Conservation (phyloP, 768 basidiomycete genomes). For the Leucosporidium scottii region DNA sequence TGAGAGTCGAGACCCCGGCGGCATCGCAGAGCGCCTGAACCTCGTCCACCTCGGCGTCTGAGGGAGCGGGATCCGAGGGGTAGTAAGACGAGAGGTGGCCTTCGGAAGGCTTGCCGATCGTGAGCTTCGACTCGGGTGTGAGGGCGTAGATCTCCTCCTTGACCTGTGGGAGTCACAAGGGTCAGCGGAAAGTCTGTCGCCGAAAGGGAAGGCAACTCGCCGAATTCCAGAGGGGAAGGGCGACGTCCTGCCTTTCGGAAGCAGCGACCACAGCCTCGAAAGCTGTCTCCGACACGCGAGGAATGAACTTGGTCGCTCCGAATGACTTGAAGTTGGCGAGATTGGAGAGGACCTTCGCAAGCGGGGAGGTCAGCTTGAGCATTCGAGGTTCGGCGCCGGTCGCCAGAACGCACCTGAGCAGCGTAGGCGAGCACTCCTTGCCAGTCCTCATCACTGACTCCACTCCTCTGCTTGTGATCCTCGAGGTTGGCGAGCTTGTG, state of each 20-base stretch:
- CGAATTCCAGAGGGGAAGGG: conserved; percentile 55
- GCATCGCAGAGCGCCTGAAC: conserved; percentile 71
- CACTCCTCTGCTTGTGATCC: conserved; percentile 52
- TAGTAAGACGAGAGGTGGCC: conserved; percentile 84
- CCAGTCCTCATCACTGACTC: conserved; percentile 58
- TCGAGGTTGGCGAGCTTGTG: conserved; percentile 47
- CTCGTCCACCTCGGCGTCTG: conserved; percentile 68
- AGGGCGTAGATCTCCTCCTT: conserved; percentile 66
- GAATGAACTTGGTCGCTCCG: conserved; percentile 78
- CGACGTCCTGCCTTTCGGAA: conserved; percentile 56
- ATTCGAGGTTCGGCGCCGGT: too few relatives aligned
- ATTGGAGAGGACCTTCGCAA: conserved; percentile 36
- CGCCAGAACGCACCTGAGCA: conserved; percentile 52
- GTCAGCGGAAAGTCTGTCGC: background rate
- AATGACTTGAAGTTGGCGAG: conserved; percentile 64
- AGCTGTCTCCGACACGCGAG: conserved; percentile 56
- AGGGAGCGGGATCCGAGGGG: conserved; percentile 57
- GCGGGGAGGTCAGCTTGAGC: too few relatives aligned
- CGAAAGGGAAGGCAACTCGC: background rate
- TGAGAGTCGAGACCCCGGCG: conserved; percentile 65
- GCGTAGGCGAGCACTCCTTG: conserved; percentile 64
- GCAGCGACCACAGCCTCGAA: conserved; percentile 59
- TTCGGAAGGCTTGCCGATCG: conserved; percentile 63
- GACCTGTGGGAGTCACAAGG: conserved; percentile 48
- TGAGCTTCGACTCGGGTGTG: conserved; percentile 58